These are phyloP conservation scores for Hypoxylon sp. DNA, from an alignment of 2,329 filamentous ascomycete genomes.

Conservation along the genomic window DNA sequence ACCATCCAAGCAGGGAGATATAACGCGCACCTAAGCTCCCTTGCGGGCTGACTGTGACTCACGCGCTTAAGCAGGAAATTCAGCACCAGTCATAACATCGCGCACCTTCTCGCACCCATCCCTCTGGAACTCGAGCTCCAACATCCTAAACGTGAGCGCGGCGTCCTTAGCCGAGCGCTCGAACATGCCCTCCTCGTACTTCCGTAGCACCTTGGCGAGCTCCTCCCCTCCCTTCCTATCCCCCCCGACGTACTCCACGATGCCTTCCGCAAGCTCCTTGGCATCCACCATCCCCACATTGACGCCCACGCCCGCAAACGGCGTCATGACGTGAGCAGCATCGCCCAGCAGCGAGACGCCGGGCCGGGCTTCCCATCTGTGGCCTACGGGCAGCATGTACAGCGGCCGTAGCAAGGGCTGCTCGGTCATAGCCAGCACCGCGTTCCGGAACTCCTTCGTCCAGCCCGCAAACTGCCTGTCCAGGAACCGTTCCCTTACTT, in stretches of 20 bases:
- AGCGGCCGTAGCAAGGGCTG: slow-evolving; percentile 37
- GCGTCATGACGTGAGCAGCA: slow-evolving; percentile 65
- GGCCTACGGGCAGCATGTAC: slow-evolving; percentile 49
- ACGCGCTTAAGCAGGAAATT: not conserved
- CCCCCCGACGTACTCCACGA: slow-evolving; percentile 35
- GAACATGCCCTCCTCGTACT: slow-evolving; percentile 49
- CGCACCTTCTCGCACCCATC: slow-evolving; percentile 41
- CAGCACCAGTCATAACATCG: slow-evolving; percentile 34
- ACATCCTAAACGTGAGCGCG: slow-evolving; percentile 33
- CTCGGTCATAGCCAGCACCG: slow-evolving; percentile 35
- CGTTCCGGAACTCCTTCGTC: slow-evolving; percentile 25
- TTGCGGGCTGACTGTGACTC: not conserved
- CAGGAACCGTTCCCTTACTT: slow-evolving; percentile 31
- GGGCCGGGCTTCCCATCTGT: slow-evolving; percentile 47
- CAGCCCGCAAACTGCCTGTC: slow-evolving; percentile 44
- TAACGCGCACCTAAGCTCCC: not conserved
- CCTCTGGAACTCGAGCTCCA: slow-evolving; percentile 43
- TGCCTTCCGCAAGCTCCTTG: slow-evolving; percentile 55
- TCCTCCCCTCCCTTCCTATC: slow-evolving; percentile 22
- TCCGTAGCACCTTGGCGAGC: slow-evolving; percentile 39
- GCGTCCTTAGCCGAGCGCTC: slow-evolving; percentile 42
- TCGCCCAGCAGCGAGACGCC: slow-evolving; percentile 68
- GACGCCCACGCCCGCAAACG: slow-evolving; percentile 65
- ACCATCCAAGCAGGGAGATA: not conserved
- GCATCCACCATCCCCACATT: slow-evolving; percentile 65